These are phyloP conservation scores for Pneumocystis jirovecii DNA, from an alignment of 1,139 yeast species.

Conservation along the genomic window DNA sequence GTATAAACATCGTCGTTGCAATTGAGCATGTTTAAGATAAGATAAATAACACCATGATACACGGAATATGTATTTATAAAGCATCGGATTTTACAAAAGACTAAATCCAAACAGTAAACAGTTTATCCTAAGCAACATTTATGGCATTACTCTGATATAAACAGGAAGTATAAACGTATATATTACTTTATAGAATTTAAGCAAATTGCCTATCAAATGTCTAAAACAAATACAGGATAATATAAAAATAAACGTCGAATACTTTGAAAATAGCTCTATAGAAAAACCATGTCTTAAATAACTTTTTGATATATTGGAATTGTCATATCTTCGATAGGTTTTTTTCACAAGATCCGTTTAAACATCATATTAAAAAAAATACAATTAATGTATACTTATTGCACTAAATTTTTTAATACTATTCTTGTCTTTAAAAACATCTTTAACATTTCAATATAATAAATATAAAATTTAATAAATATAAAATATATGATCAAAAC, in stretches of 20 bases:
- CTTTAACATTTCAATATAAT: neutral
- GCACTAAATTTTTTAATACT: neutral
- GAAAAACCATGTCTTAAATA: neutral
- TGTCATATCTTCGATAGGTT: neutral
- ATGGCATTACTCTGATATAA: neutral
- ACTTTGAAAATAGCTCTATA: neutral
- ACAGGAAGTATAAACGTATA: neutral
- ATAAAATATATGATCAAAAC: neutral
- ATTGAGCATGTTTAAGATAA: neutral
- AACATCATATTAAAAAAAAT: neutral
- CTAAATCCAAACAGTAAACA: neutral
- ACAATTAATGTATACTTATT: neutral
- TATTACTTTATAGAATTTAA: neutral
- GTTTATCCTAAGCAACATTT: neutral
- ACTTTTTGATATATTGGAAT: neutral
- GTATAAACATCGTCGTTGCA: neutral
- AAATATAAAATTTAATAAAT: neutral
- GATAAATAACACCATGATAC: neutral
- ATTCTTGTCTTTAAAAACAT: neutral
- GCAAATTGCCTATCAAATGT: neutral
- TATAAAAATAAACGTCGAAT: neutral
- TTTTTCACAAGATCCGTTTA: neutral
- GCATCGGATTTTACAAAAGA: neutral
- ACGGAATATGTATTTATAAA: neutral
- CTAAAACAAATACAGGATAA: neutral